Conservation (phyloP, 352 stramenopile genomes). For the Pseudoperonospora humuli region DNA sequence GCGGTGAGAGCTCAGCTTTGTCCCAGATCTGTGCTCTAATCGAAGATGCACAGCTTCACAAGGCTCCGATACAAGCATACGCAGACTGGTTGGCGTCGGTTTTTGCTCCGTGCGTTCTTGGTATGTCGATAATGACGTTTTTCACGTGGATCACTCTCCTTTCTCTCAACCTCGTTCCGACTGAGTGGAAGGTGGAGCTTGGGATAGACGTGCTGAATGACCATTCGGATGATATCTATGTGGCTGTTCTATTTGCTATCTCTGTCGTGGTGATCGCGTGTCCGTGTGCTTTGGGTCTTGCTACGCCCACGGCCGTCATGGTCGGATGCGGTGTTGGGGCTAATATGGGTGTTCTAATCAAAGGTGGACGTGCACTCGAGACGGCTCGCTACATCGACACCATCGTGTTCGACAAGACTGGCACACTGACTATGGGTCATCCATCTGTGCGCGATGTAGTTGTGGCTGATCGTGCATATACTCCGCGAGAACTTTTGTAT, state of each 20-base stretch:
- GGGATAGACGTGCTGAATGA: slow-evolving; percentile 27
- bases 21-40: slow-evolving; percentile 81
- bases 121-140: slow-evolving; percentile 13
- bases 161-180: slow-evolving; percentile 8
- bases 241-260: slow-evolving; percentile 80
- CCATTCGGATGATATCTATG: slow-evolving; percentile 61
- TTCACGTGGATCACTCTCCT: slow-evolving; percentile 11
- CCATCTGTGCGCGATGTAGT: slow-evolving; percentile 77
- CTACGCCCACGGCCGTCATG: slow-evolving; percentile 83
- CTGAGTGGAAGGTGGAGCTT: slow-evolving; percentile 12
- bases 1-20: slow-evolving; percentile 56
- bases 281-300: slow-evolving; percentile 75
- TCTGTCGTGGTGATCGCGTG: slow-evolving; percentile 87
- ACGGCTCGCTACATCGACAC: slow-evolving; percentile 77
- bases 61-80: slow-evolving; percentile 83
- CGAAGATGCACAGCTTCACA: slow-evolving; percentile 81
- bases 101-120: slow-evolving; percentile 23
- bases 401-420: slow-evolving; percentile 92
- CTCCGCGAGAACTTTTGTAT: slow-evolving; percentile 64
- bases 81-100: slow-evolving; percentile 40
- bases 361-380: slow-evolving; percentile 75
- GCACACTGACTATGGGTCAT: slow-evolving; percentile 83
- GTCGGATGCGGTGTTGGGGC: slow-evolving; percentile 82
- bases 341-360: slow-evolving; percentile 86
- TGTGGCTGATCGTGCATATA: slow-evolving; percentile 52